Percentiles rank a stretch among this genome's conserved stretches.
phyloP scores from a whole-genome alignment of 2,329 filamentous ascomycete genomes.

The Phoma sp. region DNA sequence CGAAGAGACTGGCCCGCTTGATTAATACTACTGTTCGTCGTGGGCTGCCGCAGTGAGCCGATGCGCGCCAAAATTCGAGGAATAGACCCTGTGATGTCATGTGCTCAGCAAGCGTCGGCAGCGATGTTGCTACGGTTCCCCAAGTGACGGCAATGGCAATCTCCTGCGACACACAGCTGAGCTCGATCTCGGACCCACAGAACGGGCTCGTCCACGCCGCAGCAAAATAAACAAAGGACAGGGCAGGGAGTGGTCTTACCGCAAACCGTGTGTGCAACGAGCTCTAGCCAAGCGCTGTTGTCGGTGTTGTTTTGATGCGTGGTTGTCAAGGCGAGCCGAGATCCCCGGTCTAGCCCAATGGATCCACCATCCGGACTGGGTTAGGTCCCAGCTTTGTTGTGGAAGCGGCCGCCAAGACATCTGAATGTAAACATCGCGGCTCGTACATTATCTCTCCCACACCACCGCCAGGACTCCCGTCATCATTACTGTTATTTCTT shows the following conservation, averaged over 20 bases:
- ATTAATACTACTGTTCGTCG: background rate
- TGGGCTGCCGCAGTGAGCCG: background rate
- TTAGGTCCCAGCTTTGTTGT: constrained; percentile 21
- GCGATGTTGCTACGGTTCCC: constrained; percentile 17
- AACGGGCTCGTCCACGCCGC: constrained; percentile 9
- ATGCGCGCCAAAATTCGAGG: constrained; percentile 5
- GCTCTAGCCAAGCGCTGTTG: constrained; percentile 28
- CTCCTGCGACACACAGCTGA: constrained; percentile 5
- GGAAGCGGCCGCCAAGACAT: constrained; percentile 13
- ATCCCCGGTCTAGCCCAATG: constrained; percentile 24
- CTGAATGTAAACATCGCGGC: constrained; percentile 29
- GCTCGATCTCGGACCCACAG: constrained; percentile 4
- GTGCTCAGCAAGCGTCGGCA: constrained; percentile 12
- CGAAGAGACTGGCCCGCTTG: background rate
- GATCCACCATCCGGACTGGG: constrained; percentile 18
- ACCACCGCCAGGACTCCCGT: constrained; percentile 22
- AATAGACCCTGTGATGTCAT: constrained; percentile 37
- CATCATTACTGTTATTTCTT: constrained; percentile 49
- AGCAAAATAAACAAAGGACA: constrained; percentile 25
- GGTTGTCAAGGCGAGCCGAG: constrained; percentile 31
- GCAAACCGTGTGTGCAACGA: constrained; percentile 18
- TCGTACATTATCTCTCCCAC: constrained; percentile 34
- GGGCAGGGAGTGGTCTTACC: constrained; percentile 25
- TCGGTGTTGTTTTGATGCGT: constrained; percentile 32
- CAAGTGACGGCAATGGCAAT: constrained; percentile 13